Percentiles rank a stretch among this genome's conserved stretches.
These are phyloP conservation scores for Lepidium sativum DNA, from an alignment of 345 rosid genomes.

Conservation along the genomic window DNA sequence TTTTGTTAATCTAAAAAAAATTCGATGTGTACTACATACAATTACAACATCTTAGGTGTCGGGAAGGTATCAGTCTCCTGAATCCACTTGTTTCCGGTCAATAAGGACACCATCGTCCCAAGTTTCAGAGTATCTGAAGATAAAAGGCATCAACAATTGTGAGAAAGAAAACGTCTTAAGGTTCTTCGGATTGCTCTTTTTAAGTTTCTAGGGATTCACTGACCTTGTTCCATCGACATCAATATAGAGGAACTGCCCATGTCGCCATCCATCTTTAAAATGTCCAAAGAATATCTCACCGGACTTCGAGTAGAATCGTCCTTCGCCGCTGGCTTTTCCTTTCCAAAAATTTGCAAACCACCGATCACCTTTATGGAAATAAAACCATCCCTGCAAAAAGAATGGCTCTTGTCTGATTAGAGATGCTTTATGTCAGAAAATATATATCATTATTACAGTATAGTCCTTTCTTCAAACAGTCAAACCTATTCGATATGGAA, in stretches of 20 bases:
- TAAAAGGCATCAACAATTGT: background rate
- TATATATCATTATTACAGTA: background rate
- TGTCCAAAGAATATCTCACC: conserved; percentile 80
- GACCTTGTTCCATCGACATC: conserved; percentile 77
- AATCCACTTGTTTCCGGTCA: conserved; percentile 43
- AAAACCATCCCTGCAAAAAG: conserved; percentile 78
- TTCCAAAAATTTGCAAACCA: conserved; percentile 99
- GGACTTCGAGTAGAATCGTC: conserved; percentile 82
- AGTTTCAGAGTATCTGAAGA: conserved; percentile 52
- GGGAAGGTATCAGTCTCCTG: conserved; percentile 21
- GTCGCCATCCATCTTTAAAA: conserved; percentile 90
- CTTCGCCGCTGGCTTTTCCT: conserved; percentile 91
- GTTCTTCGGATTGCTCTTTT: background rate
- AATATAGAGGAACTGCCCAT: conserved; percentile 70
- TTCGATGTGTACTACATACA: background rate
- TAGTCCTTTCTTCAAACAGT: background rate
- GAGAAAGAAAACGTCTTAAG: background rate
- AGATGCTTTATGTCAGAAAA: background rate
- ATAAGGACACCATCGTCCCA: conserved; percentile 73
- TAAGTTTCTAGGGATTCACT: background rate
- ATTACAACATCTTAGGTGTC: background rate
- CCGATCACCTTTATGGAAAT: conserved; percentile 77
- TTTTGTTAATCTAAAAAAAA: conserved; percentile 14
- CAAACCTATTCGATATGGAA: background rate
- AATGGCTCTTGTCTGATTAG: background rate